phyloP scores from a whole-genome alignment of 176 grass and related monocot genomes.

The Triticum monococcum region DNA sequence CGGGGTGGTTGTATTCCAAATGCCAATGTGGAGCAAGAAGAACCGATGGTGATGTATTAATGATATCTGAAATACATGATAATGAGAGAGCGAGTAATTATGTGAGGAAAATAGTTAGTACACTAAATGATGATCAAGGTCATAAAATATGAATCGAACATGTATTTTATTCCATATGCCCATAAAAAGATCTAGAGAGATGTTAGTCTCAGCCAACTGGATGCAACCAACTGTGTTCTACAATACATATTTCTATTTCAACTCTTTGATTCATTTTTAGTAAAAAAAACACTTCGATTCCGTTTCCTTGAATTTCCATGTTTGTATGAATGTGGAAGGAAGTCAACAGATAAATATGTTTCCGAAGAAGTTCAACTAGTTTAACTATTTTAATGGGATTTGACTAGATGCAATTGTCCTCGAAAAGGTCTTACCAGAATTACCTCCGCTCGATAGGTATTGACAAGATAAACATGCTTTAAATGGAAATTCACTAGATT shows the following conservation, averaged over 20 bases:
- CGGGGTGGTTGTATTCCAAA: neutral
- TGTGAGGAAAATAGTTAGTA: neutral
- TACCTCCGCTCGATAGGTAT: neutral
- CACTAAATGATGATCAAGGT: neutral
- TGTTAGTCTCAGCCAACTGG: too few relatives aligned
- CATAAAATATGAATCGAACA: neutral
- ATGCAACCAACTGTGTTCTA: too few relatives aligned
- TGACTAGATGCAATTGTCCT: neutral
- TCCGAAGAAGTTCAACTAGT: neutral
- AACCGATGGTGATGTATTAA: neutral
- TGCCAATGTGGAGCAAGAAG: neutral
- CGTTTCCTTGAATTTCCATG: constrained; percentile 10
- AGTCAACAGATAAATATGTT: neutral
- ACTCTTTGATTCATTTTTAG: neutral
- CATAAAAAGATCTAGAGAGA: too few relatives aligned
- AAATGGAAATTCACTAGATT: neutral
- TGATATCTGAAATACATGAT: neutral
- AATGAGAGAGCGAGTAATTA: neutral
- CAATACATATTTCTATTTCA: neutral
- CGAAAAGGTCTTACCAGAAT: neutral
- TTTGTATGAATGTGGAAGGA: neutral
- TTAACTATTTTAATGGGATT: neutral
- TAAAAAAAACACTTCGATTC: neutral
- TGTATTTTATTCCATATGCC: neutral
- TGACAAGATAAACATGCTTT: neutral